A percentile compares a stretch with the other conserved stretches of the same genome.
phyloP scores from a whole-genome alignment of 1,284 basidiomycete species.

The Afroboletus lepidellus region DNA sequence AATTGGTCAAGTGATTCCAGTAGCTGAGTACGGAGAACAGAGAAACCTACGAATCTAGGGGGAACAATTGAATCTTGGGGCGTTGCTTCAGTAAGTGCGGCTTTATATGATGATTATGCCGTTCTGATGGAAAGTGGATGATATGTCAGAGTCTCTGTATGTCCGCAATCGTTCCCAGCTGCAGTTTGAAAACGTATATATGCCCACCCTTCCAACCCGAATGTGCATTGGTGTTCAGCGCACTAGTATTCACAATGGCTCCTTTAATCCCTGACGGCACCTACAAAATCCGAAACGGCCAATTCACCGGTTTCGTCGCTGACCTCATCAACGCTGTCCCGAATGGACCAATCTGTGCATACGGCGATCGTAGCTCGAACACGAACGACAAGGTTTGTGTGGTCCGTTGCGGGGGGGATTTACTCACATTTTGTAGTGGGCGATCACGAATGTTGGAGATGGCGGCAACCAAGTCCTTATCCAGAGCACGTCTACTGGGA shows the following conservation, averaged over 20 bases:
- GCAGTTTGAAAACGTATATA: conserved; percentile 2
- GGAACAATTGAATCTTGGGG: too few species aligned
- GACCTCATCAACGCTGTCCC: neutral
- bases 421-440: neutral
- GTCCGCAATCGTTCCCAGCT: neutral
- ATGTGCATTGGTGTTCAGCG: neutral
- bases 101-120: too few species aligned
- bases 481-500: neutral
- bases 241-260: neutral
- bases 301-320: neutral
- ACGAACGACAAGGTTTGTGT: neutral
- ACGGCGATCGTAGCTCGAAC: neutral
- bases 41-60: too few species aligned
- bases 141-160: too few species aligned
- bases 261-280: neutral
- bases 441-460: neutral
- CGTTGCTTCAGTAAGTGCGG: too few species aligned
- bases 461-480: neutral
- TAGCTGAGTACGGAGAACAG: too few species aligned
- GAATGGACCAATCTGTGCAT: neutral
- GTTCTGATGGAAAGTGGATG: too few species aligned
- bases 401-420: neutral
- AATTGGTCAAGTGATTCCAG: too few species aligned
- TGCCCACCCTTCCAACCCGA: neutral
- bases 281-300: neutral